Evolutionary conservation across 1,284 basidiomycete genomes (phyloP).

Genomic region (Moesziomyces aphidis): DNA sequence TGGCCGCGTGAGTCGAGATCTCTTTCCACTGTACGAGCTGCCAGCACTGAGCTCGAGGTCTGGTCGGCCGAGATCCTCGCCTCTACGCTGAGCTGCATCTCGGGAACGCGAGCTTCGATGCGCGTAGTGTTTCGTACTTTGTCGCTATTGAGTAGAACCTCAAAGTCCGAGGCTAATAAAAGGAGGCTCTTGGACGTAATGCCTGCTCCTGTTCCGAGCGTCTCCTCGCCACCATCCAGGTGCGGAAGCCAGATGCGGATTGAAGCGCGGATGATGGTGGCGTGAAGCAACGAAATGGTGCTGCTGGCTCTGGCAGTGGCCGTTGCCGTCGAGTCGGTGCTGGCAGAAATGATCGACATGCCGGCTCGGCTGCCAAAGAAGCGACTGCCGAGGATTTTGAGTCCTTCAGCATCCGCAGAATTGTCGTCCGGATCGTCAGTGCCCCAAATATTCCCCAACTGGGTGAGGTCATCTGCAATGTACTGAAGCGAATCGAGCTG

Average conservation of each 20-base stretch:
- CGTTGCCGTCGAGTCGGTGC: slow-evolving; percentile 42
- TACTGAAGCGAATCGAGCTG: slow-evolving; percentile 56
- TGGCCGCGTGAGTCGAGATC: slow-evolving; percentile 18
- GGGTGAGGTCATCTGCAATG: slow-evolving; percentile 54
- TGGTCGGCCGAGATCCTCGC: slow-evolving; percentile 7
- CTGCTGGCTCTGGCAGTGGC: slow-evolving; percentile 22
- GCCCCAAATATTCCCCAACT: slow-evolving; percentile 39
- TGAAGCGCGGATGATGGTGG: slow-evolving; percentile 29
- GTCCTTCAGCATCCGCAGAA: slow-evolving; percentile 32
- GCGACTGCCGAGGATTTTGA: slow-evolving; percentile 54
- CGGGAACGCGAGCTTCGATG: slow-evolving; percentile 30
- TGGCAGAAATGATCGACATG: slow-evolving; percentile 43
- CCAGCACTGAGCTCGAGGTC: slow-evolving; percentile 17
- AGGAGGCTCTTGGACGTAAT: slow-evolving; percentile 24
- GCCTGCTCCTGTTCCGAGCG: neutral
- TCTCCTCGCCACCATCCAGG: neutral
- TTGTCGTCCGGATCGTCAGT: slow-evolving; percentile 28
- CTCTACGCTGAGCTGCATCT: slow-evolving; percentile 27
- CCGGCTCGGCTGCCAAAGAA: slow-evolving; percentile 54
- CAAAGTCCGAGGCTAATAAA: slow-evolving; percentile 25
- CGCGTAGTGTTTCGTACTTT: slow-evolving; percentile 32
- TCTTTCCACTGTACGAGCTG: slow-evolving; percentile 32
- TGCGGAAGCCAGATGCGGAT: slow-evolving; percentile 32
- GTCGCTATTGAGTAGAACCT: slow-evolving; percentile 35
- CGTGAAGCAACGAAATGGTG: slow-evolving; percentile 25